Base-by-base conservation (phyloP, 495 filamentous ascomycete genomes). In the Neurospora tetraspora region DNA sequence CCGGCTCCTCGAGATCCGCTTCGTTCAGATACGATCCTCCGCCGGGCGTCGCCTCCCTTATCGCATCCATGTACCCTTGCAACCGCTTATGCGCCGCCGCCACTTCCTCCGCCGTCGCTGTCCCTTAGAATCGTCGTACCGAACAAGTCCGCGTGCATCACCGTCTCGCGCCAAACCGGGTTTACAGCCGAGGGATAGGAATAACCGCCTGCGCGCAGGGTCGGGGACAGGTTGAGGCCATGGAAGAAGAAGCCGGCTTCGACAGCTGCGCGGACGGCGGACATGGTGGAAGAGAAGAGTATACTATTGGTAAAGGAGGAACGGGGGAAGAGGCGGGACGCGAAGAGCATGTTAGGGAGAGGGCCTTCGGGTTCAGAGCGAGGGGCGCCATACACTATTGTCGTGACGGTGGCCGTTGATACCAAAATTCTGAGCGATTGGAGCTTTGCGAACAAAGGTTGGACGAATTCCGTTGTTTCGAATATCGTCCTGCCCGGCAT, bases 81-180 rank as follows among this genome's bases (percentile, higher is more conserved):
- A 82, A 74, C 14, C 73, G 31, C 18, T 45, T 34, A 47, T 79
- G 76, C 10, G 77, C 77, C 20, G 69, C 74, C 9, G 69, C 45
- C 20, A 76, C 76, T 70, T 78, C 68, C 23, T n/a, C 36, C 39
- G 80, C 71, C 14, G 77, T 75, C 27, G 77, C 68, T 5, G 75
- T 70, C n/a, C n/a, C 76, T 27, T 27, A 78, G 38, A 59, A 75
- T 74, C 39, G 68, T 43, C 5, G 59, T 3, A 31, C 80, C 77
- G 71, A 82, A 78, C 5, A 84, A 74, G 76, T 88, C 86, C 34
- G 84, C 85, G 74, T 89, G 89, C 84, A 89, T 83, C 12, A 87
- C 80, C 14, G 84, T 81, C 1, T 82, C 73, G 36, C 88, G 83
- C 84, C 84, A 90, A 5, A 86, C 86, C 0, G 88, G 88, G 76